phyloP scores from a whole-genome alignment of 129 eudicot species.

The Saussurea involucrata region DNA sequence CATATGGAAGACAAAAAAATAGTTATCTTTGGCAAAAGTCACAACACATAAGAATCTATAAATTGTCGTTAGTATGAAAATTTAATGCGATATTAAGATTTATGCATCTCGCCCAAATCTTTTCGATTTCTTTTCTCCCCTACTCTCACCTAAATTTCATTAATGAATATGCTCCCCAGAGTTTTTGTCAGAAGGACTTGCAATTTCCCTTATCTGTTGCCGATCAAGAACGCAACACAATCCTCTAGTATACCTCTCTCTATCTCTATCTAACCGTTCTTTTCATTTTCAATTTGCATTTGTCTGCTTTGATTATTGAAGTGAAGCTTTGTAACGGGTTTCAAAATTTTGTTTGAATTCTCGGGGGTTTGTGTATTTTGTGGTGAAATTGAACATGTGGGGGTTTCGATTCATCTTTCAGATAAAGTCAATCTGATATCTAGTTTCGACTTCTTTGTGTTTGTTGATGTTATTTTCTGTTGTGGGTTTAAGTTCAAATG shows the following conservation, averaged over 20 bases:
- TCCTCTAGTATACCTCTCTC: constrained; percentile 15
- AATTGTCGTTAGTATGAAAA: constrained; percentile 24
- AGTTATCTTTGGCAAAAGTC: background rate
- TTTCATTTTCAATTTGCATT: background rate
- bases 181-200: constrained; percentile 27
- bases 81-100: background rate
- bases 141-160: constrained; percentile 10
- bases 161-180: constrained; percentile 2
- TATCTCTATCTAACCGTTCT: background rate
- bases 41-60: constrained; percentile 25
- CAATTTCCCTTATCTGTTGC: constrained; percentile 37
- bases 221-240: constrained; percentile 35
- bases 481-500: constrained; percentile 12
- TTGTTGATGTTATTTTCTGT: background rate
- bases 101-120: background rate
- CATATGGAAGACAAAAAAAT: background rate
- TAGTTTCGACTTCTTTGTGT: background rate
- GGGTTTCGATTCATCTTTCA: background rate
- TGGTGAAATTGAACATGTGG: background rate
- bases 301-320: background rate
- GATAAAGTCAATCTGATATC: background rate
- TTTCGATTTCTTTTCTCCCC: background rate
- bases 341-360: background rate
- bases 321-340: constrained; percentile 3
- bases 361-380: background rate